phyloP scores from a whole-genome alignment of 352 stramenopile genomes.

The Stramenopiles sp. region DNA sequence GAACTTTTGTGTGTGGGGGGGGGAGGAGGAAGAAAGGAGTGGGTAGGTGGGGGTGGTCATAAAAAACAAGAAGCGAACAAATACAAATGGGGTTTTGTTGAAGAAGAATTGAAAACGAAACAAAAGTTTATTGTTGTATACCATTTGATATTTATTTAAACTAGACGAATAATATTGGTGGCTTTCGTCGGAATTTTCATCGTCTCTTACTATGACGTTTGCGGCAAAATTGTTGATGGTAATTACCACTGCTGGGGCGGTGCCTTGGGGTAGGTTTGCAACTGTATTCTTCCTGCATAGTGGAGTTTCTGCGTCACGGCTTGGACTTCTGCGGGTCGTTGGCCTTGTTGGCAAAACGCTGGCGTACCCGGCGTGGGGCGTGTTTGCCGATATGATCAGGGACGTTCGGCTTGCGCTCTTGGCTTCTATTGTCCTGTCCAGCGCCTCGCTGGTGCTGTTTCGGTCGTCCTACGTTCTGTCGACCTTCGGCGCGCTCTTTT shows the following conservation, averaged over 20 bases:
- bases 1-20: too few species aligned
- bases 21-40: too few species aligned
- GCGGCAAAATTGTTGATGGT: not conserved
- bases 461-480: not conserved
- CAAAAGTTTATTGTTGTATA: too few species aligned
- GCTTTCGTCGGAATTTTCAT: too few species aligned
- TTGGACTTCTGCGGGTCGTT: not conserved
- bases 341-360: not conserved
- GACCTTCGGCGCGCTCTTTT: not conserved
- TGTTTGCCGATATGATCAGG: not conserved
- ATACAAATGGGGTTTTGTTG: too few species aligned
- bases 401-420: not conserved
- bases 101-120: too few species aligned
- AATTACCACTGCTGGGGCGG: not conserved
- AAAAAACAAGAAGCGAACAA: too few species aligned
- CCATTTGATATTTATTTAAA: too few species aligned
- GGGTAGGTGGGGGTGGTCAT: too few species aligned
- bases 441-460: not conserved
- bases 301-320: not conserved
- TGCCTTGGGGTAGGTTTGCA: not conserved
- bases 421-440: not conserved
- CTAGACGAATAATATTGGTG: too few species aligned
- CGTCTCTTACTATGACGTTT: too few species aligned
- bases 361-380: not conserved
- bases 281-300: not conserved